Percentiles rank a stretch among this genome's conserved stretches.
Evolutionary conservation across 1,139 yeast species (phyloP).

Genomic region (Pichia norvegensis): DNA sequence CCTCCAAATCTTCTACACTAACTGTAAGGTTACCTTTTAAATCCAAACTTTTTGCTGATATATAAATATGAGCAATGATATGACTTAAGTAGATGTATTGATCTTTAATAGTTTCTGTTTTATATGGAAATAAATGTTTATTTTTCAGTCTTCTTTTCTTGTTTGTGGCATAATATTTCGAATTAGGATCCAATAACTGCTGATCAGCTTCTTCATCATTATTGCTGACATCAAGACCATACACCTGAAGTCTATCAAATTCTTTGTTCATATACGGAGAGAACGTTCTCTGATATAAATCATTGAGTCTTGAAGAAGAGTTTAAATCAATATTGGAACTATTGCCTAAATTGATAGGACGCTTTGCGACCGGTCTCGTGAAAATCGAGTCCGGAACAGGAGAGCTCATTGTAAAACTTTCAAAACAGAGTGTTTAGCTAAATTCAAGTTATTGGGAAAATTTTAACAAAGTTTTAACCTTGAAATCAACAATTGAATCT

Average conservation of each 20-base stretch:
- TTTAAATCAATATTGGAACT: not conserved
- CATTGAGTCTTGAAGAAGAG: not conserved
- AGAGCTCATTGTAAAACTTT: conserved; percentile 13
- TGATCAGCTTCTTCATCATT: conserved; percentile 35
- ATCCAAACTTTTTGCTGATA: conserved; percentile 71
- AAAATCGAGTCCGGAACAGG: conserved; percentile 14
- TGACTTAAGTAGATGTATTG: conserved; percentile 71
- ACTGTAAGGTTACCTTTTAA: conserved; percentile 66
- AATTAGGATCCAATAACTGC: conserved; percentile 40
- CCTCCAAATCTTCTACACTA: conserved; percentile 40
- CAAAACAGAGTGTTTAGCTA: not conserved
- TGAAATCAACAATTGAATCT: not conserved
- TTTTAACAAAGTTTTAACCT: not conserved
- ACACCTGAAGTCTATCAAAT: conserved; percentile 26
- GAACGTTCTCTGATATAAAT: not conserved
- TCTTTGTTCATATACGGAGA: conserved; percentile 14
- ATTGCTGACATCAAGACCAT: conserved; percentile 53
- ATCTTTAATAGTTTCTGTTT: conserved; percentile 60
- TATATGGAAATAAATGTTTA: conserved; percentile 65
- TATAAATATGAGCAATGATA: conserved; percentile 69
- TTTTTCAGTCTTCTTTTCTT: conserved; percentile 50
- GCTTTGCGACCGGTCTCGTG: conserved; percentile 9
- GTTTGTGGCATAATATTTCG: conserved; percentile 50
- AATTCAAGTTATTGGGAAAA: not conserved
- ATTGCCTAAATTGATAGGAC: conserved; percentile 9